Evolutionary conservation across 495 filamentous ascomycete genomes (phyloP), one percentile per base, ranked within the genome.

Genomic region (Cenococcum geophilum): DNA sequence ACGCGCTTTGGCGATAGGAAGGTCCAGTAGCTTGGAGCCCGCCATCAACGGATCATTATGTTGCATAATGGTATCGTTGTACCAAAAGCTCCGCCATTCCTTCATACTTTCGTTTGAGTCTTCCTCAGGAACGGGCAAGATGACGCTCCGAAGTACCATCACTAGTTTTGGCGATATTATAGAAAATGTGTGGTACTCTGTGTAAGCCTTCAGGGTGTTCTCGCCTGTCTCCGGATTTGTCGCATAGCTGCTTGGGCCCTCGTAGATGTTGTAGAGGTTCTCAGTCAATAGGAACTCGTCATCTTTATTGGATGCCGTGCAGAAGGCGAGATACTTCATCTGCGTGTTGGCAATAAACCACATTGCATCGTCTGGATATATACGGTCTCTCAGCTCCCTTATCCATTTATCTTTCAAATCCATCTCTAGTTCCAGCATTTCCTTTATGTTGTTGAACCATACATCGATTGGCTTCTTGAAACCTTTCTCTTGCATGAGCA

Each of bases 251-350:
- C 49, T 66, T 4, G 78, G 77, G 1, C 80, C 80, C 65, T 83
- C 80, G 55, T 72, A 70, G 14, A 82, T 63, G 37, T 68, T 70
- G 61, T 77, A 82, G 36, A 67, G 68, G 34, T 77, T 75, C 21
- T 81, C 74, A 0, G 80, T 77, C 23, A 83, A 66, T 21, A 83
- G 55, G 60, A 82, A 83, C 48, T 82, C 81, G 12, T 76, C 72
- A 0, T 67, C 64, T 1, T 51, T 34, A 4, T 72, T 52, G 0
- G 56, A 35, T 1, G 79, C 79, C 22, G 74, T 77, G 60, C 75
- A 78, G 47, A 83, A 69, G 6, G 77, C 68, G 60, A 81, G 72
- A 66, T 77, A 83, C 34, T 63, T 74, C 9, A 18, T 55, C 32
- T 75, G 61, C 5, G 66, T 60, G 64, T 82, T 71, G 1, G 22